Conservation (phyloP, 2,329 filamentous ascomycete genomes). For the Calonectria ilicicola region DNA sequence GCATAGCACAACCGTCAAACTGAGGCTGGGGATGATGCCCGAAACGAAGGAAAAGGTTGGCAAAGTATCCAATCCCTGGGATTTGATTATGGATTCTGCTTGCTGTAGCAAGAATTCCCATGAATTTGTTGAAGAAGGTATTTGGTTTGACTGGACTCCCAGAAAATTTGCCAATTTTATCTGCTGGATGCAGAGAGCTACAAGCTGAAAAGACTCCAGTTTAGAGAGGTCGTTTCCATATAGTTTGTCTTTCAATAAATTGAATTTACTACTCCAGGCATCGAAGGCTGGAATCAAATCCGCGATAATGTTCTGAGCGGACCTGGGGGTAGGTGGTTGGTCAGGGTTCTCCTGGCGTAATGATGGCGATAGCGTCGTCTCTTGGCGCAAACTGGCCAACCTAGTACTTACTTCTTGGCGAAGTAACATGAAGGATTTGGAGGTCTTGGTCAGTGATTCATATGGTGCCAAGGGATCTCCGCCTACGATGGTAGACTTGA, state of each 20-base stretch:
- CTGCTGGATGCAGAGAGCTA: not conserved
- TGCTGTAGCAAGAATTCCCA: too few species aligned
- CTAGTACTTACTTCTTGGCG: too few species aligned
- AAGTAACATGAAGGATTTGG: too few species aligned
- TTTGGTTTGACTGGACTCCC: too few species aligned
- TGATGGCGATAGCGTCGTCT: too few species aligned
- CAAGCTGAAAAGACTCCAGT: not conserved
- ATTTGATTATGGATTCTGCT: too few species aligned
- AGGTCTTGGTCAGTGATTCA: too few species aligned
- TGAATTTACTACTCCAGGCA: not conserved
- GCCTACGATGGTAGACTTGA: too few species aligned
- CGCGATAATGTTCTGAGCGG: not conserved
- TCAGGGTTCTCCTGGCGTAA: too few species aligned
- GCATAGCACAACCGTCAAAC: not conserved
- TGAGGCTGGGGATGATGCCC: not conserved
- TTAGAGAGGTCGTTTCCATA: not conserved
- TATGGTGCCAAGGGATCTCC: too few species aligned
- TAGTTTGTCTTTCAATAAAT: not conserved
- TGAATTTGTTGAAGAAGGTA: too few species aligned
- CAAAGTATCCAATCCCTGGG: not conserved
- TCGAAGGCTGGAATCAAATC: not conserved
- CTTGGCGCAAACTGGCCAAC: too few species aligned
- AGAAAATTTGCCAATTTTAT: not conserved
- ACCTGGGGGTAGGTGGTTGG: not conserved
- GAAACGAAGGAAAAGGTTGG: not conserved